Conservation (phyloP, 768 basidiomycete genomes). For the Lyophyllum atratum region DNA sequence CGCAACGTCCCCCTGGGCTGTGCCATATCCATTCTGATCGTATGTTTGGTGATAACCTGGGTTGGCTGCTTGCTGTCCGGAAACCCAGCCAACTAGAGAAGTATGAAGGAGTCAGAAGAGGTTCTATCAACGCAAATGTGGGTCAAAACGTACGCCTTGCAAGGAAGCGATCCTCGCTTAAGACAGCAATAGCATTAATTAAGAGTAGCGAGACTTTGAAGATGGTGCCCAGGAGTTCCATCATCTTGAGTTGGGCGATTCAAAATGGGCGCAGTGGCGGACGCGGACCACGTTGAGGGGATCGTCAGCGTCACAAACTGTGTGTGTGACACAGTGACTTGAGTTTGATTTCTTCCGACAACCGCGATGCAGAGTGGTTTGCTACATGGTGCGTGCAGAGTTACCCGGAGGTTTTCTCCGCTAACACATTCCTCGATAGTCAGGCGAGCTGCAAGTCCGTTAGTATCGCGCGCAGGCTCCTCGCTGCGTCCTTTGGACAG, state of each 20-base stretch:
- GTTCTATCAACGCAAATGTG: background rate
- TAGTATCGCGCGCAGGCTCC: conserved; percentile 11
- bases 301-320: conserved; percentile 8
- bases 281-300: conserved; percentile 10
- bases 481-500: conserved; percentile 35
- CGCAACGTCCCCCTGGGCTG: conserved; percentile 58
- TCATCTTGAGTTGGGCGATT: conserved; percentile 25
- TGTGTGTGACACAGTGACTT: conserved; percentile 14
- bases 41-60: conserved; percentile 66
- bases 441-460: conserved; percentile 4
- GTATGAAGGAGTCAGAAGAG: conserved; percentile 19
- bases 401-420: conserved; percentile 13
- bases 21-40: conserved; percentile 63
- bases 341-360: conserved; percentile 10
- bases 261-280: conserved; percentile 11
- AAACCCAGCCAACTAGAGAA: conserved; percentile 79
- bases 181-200: conserved; percentile 92
- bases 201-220: conserved; percentile 86
- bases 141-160: conserved; percentile 69
- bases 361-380: conserved; percentile 22
- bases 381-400: conserved; percentile 23
- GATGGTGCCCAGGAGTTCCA: conserved; percentile 69
- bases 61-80: conserved; percentile 59
- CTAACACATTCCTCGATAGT: conserved; percentile 5
- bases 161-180: conserved; percentile 96